These are phyloP conservation scores for Schwanniomyces yamadae DNA, from an alignment of 805 yeast species.

Conservation along the genomic window DNA sequence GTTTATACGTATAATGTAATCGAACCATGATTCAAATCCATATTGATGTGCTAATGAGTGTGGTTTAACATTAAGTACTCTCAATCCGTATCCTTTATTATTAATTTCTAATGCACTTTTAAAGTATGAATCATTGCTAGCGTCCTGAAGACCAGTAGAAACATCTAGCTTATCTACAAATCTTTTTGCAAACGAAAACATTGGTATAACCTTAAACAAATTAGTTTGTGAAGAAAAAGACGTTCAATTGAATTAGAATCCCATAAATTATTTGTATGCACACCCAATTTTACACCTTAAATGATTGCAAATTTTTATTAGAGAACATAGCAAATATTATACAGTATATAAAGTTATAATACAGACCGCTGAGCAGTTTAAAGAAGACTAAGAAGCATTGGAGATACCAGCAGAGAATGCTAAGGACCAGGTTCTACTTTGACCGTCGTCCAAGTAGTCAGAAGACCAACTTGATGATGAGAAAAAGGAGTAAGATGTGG, in stretches of 20 bases:
- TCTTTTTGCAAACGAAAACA: slow-evolving; percentile 47
- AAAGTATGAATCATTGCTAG: slow-evolving; percentile 33
- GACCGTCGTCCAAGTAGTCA: slow-evolving; percentile 56
- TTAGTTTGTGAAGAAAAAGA: not conserved
- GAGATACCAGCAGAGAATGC: slow-evolving; percentile 56
- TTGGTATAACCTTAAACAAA: slow-evolving; percentile 7
- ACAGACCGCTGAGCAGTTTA: too few species aligned
- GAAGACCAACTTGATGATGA: slow-evolving; percentile 19
- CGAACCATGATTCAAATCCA: slow-evolving; percentile 80
- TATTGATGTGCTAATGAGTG: slow-evolving; percentile 32
- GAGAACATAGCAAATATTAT: slow-evolving; percentile 1
- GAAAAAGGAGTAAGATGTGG: slow-evolving; percentile 60
- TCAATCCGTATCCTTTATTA: slow-evolving; percentile 41
- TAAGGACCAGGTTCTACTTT: slow-evolving; percentile 61
- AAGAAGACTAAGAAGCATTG: slow-evolving; percentile 14
- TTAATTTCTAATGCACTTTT: slow-evolving; percentile 29
- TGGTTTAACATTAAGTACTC: slow-evolving; percentile 38
- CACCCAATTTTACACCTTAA: not conserved
- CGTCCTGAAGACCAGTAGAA: slow-evolving; percentile 9
- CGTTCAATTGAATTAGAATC: not conserved
- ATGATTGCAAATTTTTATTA: slow-evolving; percentile 1
- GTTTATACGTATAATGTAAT: slow-evolving; percentile 77
- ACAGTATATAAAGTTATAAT: not conserved
- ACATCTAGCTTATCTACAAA: slow-evolving; percentile 42
- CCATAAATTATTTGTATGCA: slow-evolving; percentile 1